These are phyloP conservation scores for Solanum corneliomulleri DNA, from an alignment of 257 asterid genomes.

Conservation along the genomic window DNA sequence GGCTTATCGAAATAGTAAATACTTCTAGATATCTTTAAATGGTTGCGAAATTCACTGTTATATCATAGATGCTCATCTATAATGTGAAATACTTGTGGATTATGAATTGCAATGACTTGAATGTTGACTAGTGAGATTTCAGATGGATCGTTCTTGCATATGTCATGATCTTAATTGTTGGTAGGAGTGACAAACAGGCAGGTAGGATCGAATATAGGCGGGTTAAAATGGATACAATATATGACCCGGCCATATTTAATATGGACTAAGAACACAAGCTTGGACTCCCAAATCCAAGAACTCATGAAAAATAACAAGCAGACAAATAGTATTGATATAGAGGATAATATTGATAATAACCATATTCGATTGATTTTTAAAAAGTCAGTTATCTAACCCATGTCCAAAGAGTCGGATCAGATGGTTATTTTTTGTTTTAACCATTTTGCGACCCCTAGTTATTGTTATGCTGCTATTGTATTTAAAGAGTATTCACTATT, in stretches of 20 bases:
- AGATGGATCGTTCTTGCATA: background rate
- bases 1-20: background rate
- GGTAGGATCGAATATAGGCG: background rate
- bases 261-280: background rate
- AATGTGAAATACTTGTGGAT: background rate
- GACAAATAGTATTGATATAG: background rate
- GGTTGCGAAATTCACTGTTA: background rate
- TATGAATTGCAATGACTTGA: background rate
- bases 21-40: background rate
- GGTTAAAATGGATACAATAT: background rate
- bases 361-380: background rate
- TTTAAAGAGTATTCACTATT: background rate
- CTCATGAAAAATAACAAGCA: background rate
- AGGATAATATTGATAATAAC: background rate
- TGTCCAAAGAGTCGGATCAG: background rate
- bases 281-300: background rate
- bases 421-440: background rate
- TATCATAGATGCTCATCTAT: background rate
- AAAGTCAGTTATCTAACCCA: background rate
- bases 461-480: background rate
- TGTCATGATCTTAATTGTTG: background rate
- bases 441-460: background rate
- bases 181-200: background rate
- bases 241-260: background rate
- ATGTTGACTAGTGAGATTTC: background rate